Percentiles rank a stretch among this genome's conserved stretches.
Conservation (phyloP, 1,284 basidiomycete genomes). For the Austroboletus olivaceoglutinosus region DNA sequence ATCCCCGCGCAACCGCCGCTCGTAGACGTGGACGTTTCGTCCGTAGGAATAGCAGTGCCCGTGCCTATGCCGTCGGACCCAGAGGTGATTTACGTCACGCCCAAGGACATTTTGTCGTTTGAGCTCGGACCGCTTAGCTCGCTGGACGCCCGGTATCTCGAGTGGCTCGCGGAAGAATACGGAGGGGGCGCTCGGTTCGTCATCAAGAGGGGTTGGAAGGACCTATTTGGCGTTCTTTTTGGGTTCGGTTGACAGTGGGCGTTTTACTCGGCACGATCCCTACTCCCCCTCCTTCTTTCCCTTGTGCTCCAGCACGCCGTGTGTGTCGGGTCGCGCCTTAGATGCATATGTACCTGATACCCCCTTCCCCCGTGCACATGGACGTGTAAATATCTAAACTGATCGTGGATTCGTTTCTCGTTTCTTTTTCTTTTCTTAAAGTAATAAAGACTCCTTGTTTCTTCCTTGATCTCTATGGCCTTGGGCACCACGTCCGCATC, state of each 20-base stretch:
- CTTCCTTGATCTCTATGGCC: too few species aligned
- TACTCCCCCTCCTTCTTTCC: neutral
- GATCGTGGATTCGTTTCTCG: neutral
- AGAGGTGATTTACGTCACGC: slow-evolving; percentile 37
- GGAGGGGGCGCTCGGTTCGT: slow-evolving; percentile 44
- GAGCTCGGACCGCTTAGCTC: slow-evolving; percentile 70
- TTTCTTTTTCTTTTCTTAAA: neutral
- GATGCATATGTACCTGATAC: neutral
- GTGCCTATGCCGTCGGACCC: slow-evolving; percentile 6
- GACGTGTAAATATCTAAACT: neutral
- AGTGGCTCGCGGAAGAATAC: slow-evolving; percentile 71
- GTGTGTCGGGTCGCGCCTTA: neutral
- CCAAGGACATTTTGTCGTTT: slow-evolving; percentile 63
- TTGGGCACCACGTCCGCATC: too few species aligned
- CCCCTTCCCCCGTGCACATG: neutral
- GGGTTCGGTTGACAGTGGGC: slow-evolving; percentile 33
- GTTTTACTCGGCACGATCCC: too few species aligned
- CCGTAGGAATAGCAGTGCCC: neutral
- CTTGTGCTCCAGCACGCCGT: neutral
- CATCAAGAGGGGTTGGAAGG: slow-evolving; percentile 50
- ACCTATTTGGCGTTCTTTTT: slow-evolving; percentile 46
- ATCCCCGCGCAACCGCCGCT: slow-evolving; percentile 33
- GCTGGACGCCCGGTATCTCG: slow-evolving; percentile 65
- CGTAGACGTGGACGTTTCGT: slow-evolving; percentile 2
- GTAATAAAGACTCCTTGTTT: neutral